Evolutionary conservation across 1,139 yeast genomes (phyloP), one percentile per base, ranked within the genome.

Genomic region (Kodamaea sp.): DNA sequence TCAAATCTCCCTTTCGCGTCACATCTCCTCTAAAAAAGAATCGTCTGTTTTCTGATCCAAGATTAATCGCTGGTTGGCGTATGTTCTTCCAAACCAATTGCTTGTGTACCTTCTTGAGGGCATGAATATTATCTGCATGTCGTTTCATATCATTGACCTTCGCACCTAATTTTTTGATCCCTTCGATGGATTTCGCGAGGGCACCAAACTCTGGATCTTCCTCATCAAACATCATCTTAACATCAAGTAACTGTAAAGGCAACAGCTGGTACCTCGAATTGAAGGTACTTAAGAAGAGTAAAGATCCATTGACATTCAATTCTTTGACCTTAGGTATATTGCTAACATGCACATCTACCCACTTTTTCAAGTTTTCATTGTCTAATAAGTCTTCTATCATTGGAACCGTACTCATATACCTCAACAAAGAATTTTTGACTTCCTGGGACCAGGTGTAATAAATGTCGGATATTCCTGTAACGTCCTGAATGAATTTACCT

Each of bases 261-360:
- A 86, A 68, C 31, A 83, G 78, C 36, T 84, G 88, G 37, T 86
- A 70, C 11, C 94, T 73, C 4, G 88, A 84, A 42, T 84, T 80
- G 43, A 86, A 84, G 0, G 94, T 83, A 47, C 87, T 83, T 47
- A 84, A 75, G 49, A 83, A 83, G 28, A 84, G 55, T 61, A 85
- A 47, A 63, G 83, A 53, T 51, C 80, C 64, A 76, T 77, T 51
- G 53, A 82, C 61, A 55, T 63, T 39, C 73, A 74, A 46, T 60
- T 69, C 51, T 55, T 66, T 47, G 51, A 76, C 57, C 57, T 66
- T 50, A 47, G 61, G 56, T 61, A 76, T 53, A 6, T 42, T 41
- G n/a, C 57, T 34, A 3, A 56, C 47, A n/a, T 73, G 74, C 43
- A 67, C 66, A 32, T 74, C 78, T 15, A 78, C 73, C 62, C 81